Evolutionary conservation across 2,329 filamentous ascomycete species (phyloP).

Genomic region (Fusarium citri): DNA sequence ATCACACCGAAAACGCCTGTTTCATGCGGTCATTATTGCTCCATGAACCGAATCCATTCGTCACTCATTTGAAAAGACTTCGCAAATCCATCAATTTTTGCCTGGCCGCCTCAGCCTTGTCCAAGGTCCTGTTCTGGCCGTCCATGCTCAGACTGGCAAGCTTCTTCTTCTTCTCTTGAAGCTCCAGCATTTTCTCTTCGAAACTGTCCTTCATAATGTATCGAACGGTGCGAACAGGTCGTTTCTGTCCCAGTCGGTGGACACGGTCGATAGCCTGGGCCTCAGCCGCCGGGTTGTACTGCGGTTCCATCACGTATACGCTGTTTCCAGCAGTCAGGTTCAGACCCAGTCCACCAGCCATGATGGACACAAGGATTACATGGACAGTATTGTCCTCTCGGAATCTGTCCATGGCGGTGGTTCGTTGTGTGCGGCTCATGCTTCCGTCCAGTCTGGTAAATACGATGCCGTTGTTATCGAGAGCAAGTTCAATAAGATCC

Average conservation of each 20-base stretch:
- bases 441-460: slow-evolving; percentile 90
- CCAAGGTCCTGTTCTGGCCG: slow-evolving; percentile 63
- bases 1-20: slow-evolving; percentile 39
- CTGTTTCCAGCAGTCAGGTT: slow-evolving; percentile 88
- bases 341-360: slow-evolving; percentile 89
- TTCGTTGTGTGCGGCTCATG: slow-evolving; percentile 81
- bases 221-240: slow-evolving; percentile 86
- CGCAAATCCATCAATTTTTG: slow-evolving; percentile 70
- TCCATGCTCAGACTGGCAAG: slow-evolving; percentile 90
- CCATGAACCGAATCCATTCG: slow-evolving; percentile 18
- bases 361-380: slow-evolving; percentile 91
- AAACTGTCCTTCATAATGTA: slow-evolving; percentile 93
- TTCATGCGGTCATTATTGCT: slow-evolving; percentile 33
- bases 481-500: slow-evolving; percentile 87
- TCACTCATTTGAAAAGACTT: slow-evolving; percentile 65
- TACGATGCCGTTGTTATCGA: slow-evolving; percentile 73
- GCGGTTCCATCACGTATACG: slow-evolving; percentile 98
- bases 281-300: slow-evolving; percentile 96
- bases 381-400: slow-evolving; percentile 76
- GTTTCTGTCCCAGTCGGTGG: slow-evolving; percentile 88
- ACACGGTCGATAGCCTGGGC: slow-evolving; percentile 95
- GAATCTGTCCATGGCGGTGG: slow-evolving; percentile 80
- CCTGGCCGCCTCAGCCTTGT: slow-evolving; percentile 68
- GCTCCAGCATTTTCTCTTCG: slow-evolving; percentile 89
- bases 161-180: slow-evolving; percentile 94